Evolutionary conservation across 352 stramenopile genomes (phyloP), one percentile per base, ranked within the genome.

Genomic region (Globisporangium cystogenes): DNA sequence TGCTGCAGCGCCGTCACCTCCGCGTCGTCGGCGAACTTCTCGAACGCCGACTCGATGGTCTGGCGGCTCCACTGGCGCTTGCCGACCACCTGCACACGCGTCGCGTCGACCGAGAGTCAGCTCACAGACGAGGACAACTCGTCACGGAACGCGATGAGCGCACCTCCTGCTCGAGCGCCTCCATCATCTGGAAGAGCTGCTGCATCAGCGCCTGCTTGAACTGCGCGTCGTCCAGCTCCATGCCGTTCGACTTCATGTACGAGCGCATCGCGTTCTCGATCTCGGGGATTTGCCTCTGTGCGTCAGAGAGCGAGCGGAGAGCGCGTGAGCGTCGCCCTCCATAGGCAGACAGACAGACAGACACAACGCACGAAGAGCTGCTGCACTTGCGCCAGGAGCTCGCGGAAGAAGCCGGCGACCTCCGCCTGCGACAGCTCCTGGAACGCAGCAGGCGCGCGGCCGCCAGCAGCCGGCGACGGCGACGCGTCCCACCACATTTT

Each of bases 401-500:
- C 83, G 56, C 64, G 49, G 50, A 94, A 91, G 67, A 91, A 92
- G 20, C 69, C 59, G 29, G 61, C 72, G 41, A 92, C 62, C 20
- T 92, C 81, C 15, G 60, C 59, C 39, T 82, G 74, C 43, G 74
- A 54, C 21, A 92, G 87, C 27, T 88, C 72, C 51, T 88, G 64
- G 44, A 76, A 70, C 5, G 56, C 60, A 15, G 52, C 36, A 1
- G 47, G 49, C 45, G 20, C 8, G 42, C 33, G 23, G 23, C 27
- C 16, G 54, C 39, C 16, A 54, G 39, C 15, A 2, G 64, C 59
- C 0, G 62, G 36, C 20, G 74, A 67, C 24, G 70, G 66, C 20
- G 81, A 92, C 20, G 80, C 81, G 55, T 90, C 77, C 79, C 79
- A 92, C 76, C 81, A 91, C 77, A 94, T 94, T 54, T 94, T 92